These are phyloP conservation scores for Forsythia suspensa DNA, from an alignment of 257 asterid species.

Conservation along the genomic window DNA sequence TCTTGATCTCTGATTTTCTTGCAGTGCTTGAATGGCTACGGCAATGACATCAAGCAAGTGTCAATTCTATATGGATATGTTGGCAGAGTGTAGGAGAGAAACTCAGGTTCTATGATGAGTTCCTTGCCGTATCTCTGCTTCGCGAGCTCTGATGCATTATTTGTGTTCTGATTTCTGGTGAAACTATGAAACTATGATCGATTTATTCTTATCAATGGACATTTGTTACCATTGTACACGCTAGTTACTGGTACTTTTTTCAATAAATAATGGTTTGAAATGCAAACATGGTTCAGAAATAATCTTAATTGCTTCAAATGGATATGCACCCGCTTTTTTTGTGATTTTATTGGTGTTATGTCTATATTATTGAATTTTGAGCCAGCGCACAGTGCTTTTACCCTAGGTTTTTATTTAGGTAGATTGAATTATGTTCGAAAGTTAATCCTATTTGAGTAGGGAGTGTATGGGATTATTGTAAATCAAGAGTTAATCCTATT, in stretches of 20 bases:
- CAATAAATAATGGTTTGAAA: constrained; percentile 8
- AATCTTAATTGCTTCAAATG: background rate
- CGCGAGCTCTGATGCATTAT: background rate
- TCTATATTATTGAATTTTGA: background rate
- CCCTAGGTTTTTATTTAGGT: too few relatives aligned
- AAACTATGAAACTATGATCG: constrained; percentile 2
- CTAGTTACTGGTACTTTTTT: background rate
- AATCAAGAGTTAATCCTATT: too few relatives aligned
- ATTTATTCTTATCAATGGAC: background rate
- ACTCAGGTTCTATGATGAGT: constrained; percentile 43
- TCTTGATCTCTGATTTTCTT: background rate
- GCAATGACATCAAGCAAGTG: constrained; percentile 79
- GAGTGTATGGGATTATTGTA: too few relatives aligned
- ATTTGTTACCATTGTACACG: constrained; percentile 7
- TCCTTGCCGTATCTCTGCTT: constrained; percentile 11
- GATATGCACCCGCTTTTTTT: background rate
- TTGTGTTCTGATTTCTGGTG: background rate
- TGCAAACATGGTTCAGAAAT: background rate
- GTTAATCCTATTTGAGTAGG: too few relatives aligned
- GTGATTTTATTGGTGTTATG: background rate
- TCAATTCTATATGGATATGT: constrained; percentile 84
- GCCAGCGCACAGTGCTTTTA: background rate
- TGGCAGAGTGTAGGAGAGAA: constrained; percentile 51
- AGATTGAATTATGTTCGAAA: too few relatives aligned
- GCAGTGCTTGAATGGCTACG: constrained; percentile 71